Evolutionary conservation across 2,329 filamentous ascomycete species (phyloP), one percentile per base, ranked within the genome.

Genomic region (Aspergillus ibericus): DNA sequence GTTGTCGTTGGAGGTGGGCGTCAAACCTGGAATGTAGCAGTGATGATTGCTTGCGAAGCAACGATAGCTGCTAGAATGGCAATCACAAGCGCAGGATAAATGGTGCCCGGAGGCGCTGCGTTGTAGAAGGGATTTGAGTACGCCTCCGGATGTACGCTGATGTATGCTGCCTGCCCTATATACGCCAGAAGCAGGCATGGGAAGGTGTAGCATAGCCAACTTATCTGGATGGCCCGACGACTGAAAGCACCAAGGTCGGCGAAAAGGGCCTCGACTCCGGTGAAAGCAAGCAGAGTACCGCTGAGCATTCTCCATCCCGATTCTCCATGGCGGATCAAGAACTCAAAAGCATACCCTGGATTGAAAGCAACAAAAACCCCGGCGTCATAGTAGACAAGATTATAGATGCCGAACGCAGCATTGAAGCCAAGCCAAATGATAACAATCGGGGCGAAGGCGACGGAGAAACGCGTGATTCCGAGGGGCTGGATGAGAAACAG

Each of bases 21-120:
- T 34, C 54, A 59, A 70, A 84, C 78, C 73, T 90, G 88, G 63
- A 92, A 92, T 0, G 87, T 86, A 7, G 85, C 86, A 0, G 90
- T 92, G 52, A 92, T 91, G 76, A 92, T 88, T 9, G 90, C 90
- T 64, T 93, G 90, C 4, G 86, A 90, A 0, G 90, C 90, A 10
- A 93, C 89, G 64, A 92, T 85, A 25, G 62, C 67, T 5, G 68
- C 68, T 9, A 70, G 75, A 8, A 92, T 81, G 0, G 89, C 88
- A 49, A 92, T 75, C 3, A 92, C 80, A 27, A 93, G 76, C 55
- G 83, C 84, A 4, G 87, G 87, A 66, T 88, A 90, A 20, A 92
- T 78, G 68, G 84, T 87, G 3, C 88, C 88, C 0, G 84, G 84
- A 0, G 89, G 88, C 0, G 86, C 85, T 0, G 85, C 83, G 63